Base-by-base conservation (phyloP, 306 rosid species). In the Begonia masoniana region DNA sequence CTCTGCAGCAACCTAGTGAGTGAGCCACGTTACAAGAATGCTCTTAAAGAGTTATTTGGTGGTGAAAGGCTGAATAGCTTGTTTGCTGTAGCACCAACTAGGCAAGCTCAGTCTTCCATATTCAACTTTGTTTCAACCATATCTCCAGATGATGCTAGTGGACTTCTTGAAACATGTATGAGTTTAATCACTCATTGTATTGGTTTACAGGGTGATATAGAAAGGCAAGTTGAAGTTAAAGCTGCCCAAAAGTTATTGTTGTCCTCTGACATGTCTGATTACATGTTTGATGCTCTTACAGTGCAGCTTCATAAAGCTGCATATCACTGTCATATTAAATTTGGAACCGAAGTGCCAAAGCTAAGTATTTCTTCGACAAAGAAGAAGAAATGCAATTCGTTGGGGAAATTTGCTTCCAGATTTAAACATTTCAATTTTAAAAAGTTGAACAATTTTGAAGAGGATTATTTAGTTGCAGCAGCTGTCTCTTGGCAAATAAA, bases 401-500 rank as follows among this genome's bases (percentile, higher is more conserved):
- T 75, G 48, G 74, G 80, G 53, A 76, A 89, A 61, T 43, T 62
- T 61, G 74, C 78, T 47, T 61, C 65, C 45, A 66, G 59, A 54
- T 58, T 65, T 62, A 91, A 83, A 72, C 56, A 68, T 52, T 64
- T 78, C 13, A 55, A 67, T 47, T 60, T 78, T 60, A 81, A 78
- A 65, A 77, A 71, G 55, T 51, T 67, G 19, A 14, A 43, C 54
- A 65, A 17, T 50, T 89, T 91, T 71, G 85, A 78, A 75, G 85
- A 76, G 49, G 97, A 91, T 70, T 91, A 85, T 73, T 69, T 78
- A 54, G 52, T 76, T 67, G 84, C 91, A 24, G 79, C 70, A 47
- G 97, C 91, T 51, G 61, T 85, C 62, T 74, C 94, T 52, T 91
- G 97, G 96, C 95, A 91, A 78, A 72, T 85, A 43, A 78, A 71